phyloP scores from a whole-genome alignment of 306 rosid genomes.

The Lupinus albus region DNA sequence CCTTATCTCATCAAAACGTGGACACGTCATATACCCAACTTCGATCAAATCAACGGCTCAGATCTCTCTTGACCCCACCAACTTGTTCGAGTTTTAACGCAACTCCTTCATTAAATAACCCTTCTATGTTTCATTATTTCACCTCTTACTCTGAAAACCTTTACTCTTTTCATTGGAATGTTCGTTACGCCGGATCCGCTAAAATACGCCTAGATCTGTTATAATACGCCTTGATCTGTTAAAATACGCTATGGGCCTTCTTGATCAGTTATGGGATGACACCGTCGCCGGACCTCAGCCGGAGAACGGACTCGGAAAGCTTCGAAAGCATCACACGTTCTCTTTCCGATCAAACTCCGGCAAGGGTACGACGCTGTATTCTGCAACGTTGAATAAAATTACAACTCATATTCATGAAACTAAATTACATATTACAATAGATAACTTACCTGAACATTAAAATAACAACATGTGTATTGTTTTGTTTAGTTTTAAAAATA shows the following conservation, averaged over 20 bases:
- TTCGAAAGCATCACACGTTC: conserved; percentile 66
- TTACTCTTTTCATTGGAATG: conserved; percentile 30
- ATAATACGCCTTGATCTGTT: conserved; percentile 38
- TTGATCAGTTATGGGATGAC: conserved; percentile 97
- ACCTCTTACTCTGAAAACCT: conserved; percentile 27
- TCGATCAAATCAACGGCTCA: conserved; percentile 35
- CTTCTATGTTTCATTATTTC: not conserved
- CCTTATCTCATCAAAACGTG: conserved; percentile 60
- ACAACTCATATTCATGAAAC: too few relatives aligned
- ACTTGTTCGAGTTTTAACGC: conserved; percentile 68
- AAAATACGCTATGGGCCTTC: conserved; percentile 50
- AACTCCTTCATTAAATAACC: conserved; percentile 49
- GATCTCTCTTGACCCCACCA: conserved; percentile 20
- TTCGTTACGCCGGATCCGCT: conserved; percentile 42
- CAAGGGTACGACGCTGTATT: conserved; percentile 71
- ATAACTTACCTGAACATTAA: too few relatives aligned
- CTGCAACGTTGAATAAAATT: conserved; percentile 30
- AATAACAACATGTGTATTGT: too few relatives aligned
- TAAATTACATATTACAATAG: too few relatives aligned
- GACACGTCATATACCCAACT: conserved; percentile 45
- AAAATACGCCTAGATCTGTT: conserved; percentile 37
- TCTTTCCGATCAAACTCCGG: conserved; percentile 48
- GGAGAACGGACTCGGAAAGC: conserved; percentile 85
- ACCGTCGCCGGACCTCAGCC: conserved; percentile 93
- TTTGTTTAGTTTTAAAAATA: too few relatives aligned